Percentiles rank a stretch among this genome's conserved stretches.
Conservation (phyloP, 2,329 filamentous ascomycete species). For the Clonostachys sp. region DNA sequence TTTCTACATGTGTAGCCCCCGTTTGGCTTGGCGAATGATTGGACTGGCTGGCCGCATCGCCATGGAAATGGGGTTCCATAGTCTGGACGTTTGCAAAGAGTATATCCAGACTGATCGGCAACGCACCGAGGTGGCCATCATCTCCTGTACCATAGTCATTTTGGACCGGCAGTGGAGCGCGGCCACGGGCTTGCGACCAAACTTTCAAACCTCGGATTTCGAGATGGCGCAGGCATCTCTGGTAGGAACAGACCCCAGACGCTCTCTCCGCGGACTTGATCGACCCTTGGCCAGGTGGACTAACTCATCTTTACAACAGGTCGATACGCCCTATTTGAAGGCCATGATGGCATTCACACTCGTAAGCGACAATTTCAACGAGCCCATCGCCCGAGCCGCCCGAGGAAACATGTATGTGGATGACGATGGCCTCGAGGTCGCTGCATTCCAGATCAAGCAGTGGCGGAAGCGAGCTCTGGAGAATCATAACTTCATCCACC, state of each 20-base stretch:
- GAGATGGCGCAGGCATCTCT: background rate
- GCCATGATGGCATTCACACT: constrained; percentile 9
- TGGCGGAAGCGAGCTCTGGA: constrained; percentile 15
- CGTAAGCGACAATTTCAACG: constrained; percentile 12
- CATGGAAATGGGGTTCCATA: constrained; percentile 18
- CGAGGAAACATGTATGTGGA: constrained; percentile 10
- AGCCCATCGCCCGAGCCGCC: constrained; percentile 6
- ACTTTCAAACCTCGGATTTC: constrained; percentile 7
- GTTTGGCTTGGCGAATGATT: constrained; percentile 17
- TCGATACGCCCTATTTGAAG: constrained; percentile 7
- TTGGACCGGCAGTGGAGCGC: constrained; percentile 10
- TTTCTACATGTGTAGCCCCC: constrained; percentile 13
- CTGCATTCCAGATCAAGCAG: constrained; percentile 19
- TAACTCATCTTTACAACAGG: background rate
- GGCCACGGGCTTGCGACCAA: constrained; percentile 6
- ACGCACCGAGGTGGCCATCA: background rate
- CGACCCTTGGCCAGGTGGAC: too few species aligned
- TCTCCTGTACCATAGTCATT: constrained; percentile 6
- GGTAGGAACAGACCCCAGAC: background rate
- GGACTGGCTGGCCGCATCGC: constrained; percentile 14
- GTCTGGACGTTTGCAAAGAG: constrained; percentile 12
- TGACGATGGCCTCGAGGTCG: constrained; percentile 16
- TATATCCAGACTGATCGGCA: constrained; percentile 1
- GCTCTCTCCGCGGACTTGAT: background rate
- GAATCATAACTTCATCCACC: background rate